Conservation (phyloP, 208 protist species). For the Acanthamoeba castellanii region DNA sequence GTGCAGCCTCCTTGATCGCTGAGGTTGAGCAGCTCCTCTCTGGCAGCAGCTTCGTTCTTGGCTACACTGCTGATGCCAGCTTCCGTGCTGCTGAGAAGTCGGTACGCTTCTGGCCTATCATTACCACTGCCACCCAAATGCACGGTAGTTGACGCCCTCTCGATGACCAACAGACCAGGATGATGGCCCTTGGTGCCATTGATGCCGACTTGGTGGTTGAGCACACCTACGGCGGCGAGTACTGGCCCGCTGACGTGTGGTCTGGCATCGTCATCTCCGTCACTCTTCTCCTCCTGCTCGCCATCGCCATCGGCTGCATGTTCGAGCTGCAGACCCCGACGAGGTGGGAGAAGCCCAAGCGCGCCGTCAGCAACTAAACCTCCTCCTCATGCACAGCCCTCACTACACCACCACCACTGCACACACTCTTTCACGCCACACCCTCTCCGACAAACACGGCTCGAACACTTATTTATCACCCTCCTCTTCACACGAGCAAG, state of each 20-base stretch:
- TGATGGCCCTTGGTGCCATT: background rate
- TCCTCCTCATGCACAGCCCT: background rate
- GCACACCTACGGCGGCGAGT: conserved; percentile 17
- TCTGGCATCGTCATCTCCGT: conserved; percentile 34
- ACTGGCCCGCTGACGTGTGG: conserved; percentile 47
- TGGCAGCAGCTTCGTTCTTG: conserved; percentile 1
- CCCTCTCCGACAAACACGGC: background rate
- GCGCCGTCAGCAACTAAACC: background rate
- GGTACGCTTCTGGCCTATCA: background rate
- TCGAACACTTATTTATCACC: background rate
- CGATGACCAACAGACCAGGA: background rate
- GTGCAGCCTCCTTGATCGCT: background rate
- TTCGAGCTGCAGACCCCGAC: conserved; percentile 37
- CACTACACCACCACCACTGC: background rate
- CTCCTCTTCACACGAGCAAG: background rate
- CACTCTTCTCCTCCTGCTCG: conserved; percentile 7
- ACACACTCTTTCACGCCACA: background rate
- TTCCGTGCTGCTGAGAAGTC: conserved; percentile 28
- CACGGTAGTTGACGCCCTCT: background rate
- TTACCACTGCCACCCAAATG: background rate
- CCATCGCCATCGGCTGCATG: conserved; percentile 24
- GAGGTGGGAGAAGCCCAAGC: conserved; percentile 40
- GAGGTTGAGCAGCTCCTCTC: conserved; percentile 1
- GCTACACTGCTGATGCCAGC: conserved; percentile 4
- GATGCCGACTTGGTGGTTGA: background rate